A percentile compares a stretch with the other conserved stretches of the same genome.
phyloP scores from a whole-genome alignment of 2,329 filamentous ascomycete species.

The Moelleriella libera region DNA sequence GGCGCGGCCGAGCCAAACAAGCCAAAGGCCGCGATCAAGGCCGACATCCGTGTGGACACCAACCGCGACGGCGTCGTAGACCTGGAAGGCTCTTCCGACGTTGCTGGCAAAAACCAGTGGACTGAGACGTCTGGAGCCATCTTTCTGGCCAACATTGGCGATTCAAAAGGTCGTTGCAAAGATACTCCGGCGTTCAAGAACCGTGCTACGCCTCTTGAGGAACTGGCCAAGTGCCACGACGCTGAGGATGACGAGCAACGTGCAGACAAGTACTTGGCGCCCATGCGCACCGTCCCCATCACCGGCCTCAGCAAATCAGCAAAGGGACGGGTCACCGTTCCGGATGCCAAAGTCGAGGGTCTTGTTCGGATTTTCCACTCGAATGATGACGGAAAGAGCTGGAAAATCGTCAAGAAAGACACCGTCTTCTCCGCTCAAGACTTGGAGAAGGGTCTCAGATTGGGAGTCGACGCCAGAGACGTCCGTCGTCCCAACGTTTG shows the following conservation, averaged over 20 bases:
- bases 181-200: neutral
- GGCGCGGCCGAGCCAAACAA: no score
- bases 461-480: constrained; percentile 21
- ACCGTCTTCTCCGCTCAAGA: constrained; percentile 14
- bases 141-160: constrained; percentile 21
- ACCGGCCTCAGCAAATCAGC: constrained; percentile 5
- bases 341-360: neutral
- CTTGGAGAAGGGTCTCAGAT: constrained; percentile 13
- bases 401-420: constrained; percentile 13
- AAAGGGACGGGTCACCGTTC: constrained; percentile 7
- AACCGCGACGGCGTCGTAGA: constrained; percentile 20
- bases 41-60: constrained; percentile 16
- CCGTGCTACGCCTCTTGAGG: constrained; percentile 10
- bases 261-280: constrained; percentile 15
- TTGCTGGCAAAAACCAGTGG: constrained; percentile 10
- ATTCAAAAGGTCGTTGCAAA: constrained; percentile 15
- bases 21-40: neutral
- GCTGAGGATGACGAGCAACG: constrained; percentile 17
- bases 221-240: constrained; percentile 14
- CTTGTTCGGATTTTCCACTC: constrained; percentile 15
- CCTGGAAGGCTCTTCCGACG: constrained; percentile 8
- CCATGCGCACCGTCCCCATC: constrained; percentile 16
- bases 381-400: constrained; percentile 6
- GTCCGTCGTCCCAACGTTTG: constrained; percentile 8
- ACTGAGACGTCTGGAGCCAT: constrained; percentile 13